These are phyloP conservation scores for Curvularia sp. DNA, from an alignment of 2,329 filamentous ascomycete species.

Conservation along the genomic window DNA sequence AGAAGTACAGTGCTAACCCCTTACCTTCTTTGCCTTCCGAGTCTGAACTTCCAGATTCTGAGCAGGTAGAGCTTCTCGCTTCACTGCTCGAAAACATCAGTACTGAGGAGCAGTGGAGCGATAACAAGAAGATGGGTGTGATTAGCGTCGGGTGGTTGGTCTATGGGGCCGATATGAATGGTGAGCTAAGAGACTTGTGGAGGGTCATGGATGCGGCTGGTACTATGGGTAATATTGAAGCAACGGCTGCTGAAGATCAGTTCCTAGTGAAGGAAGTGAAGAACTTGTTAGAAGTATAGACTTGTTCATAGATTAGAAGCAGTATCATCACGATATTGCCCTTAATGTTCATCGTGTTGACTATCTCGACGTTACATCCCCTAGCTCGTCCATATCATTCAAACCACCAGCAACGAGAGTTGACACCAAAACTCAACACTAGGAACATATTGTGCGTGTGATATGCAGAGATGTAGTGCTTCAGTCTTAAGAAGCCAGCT, in stretches of 20 bases:
- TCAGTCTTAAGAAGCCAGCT: neutral
- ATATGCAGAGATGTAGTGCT: neutral
- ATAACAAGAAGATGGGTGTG: conserved; percentile 79
- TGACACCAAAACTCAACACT: too few species aligned
- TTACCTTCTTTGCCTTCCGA: conserved; percentile 23
- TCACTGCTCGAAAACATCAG: conserved; percentile 77
- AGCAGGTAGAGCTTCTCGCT: conserved; percentile 82
- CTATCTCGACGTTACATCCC: neutral
- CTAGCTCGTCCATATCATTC: too few species aligned
- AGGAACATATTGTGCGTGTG: neutral
- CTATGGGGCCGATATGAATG: conserved; percentile 72
- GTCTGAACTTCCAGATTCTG: conserved; percentile 66
- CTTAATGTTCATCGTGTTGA: neutral
- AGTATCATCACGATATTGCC: neutral
- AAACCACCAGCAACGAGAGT: too few species aligned
- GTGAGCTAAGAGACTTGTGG: conserved; percentile 81
- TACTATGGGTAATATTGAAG: conserved; percentile 58
- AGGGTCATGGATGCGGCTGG: conserved; percentile 76
- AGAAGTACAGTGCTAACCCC: conserved; percentile 53
- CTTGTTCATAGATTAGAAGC: neutral
- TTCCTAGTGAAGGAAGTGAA: conserved; percentile 48
- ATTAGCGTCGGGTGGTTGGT: conserved; percentile 77
- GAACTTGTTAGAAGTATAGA: conserved; percentile 39
- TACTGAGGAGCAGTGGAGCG: conserved; percentile 59
- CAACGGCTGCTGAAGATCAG: conserved; percentile 37